Conservation (phyloP, 1,284 basidiomycete species). For the Phlebopus sp. region DNA sequence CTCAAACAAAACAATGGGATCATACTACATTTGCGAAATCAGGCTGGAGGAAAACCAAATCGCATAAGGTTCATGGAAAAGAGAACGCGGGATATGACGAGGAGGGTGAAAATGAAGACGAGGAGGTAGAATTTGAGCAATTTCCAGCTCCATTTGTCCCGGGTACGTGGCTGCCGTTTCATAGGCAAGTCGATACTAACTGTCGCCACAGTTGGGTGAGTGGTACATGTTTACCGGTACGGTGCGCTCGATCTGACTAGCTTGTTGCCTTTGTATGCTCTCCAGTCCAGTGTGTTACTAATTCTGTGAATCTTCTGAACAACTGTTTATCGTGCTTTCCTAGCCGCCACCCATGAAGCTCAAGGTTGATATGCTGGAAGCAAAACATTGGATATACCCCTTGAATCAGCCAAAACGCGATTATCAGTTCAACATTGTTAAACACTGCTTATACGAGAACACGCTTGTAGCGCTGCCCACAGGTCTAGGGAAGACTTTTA, state of each 20-base stretch:
- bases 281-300: slow-evolving; percentile 29
- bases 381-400: slow-evolving; percentile 90
- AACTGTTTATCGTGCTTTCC: slow-evolving; percentile 9
- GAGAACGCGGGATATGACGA: slow-evolving; percentile 42
- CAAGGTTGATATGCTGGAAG: slow-evolving; percentile 71
- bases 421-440: slow-evolving; percentile 96
- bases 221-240: slow-evolving; percentile 6
- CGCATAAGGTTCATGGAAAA: slow-evolving; percentile 47
- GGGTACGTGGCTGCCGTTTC: slow-evolving; percentile 38
- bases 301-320: not conserved
- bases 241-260: slow-evolving; percentile 7
- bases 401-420: slow-evolving; percentile 85
- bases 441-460: slow-evolving; percentile 86
- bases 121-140: slow-evolving; percentile 71
- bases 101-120: slow-evolving; percentile 45
- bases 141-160: slow-evolving; percentile 74
- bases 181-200: slow-evolving; percentile 13
- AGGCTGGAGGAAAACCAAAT: slow-evolving; percentile 56
- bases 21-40: slow-evolving; percentile 79
- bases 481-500: slow-evolving; percentile 97
- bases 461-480: slow-evolving; percentile 95
- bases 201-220: slow-evolving; percentile 46
- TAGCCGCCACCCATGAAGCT: slow-evolving; percentile 79
- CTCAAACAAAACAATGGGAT: slow-evolving; percentile 82
- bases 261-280: not conserved